These are phyloP conservation scores for Achlya hypogyna DNA, from an alignment of 352 stramenopile species.

Conservation along the genomic window DNA sequence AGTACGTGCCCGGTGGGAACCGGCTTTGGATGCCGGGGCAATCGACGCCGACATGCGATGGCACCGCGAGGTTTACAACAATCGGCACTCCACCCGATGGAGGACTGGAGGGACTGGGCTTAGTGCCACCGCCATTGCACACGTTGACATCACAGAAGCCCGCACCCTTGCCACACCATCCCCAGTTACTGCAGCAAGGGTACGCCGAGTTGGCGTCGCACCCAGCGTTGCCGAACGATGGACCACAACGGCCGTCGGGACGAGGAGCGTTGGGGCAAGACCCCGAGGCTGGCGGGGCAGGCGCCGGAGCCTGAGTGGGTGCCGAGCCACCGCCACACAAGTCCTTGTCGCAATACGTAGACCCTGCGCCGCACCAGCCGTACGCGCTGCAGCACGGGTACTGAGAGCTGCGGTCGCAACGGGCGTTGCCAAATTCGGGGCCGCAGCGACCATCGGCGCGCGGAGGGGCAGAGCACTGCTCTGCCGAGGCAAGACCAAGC, in stretches of 20 bases:
- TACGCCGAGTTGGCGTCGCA: background rate
- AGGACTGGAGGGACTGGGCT: background rate
- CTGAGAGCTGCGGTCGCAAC: background rate
- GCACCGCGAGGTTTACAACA: background rate
- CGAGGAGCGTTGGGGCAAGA: background rate
- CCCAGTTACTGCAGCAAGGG: background rate
- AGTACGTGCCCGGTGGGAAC: background rate
- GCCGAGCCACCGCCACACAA: background rate
- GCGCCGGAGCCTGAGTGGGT: background rate
- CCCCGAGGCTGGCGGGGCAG: background rate
- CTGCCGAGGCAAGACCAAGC: background rate
- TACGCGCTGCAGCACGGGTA: slow-evolving; percentile 3
- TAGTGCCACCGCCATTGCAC: background rate
- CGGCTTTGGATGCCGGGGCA: background rate
- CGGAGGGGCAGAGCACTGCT: background rate
- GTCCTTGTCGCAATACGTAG: background rate
- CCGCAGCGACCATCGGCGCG: background rate
- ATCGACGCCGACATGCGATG: background rate
- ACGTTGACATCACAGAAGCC: background rate
- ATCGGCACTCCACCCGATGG: background rate
- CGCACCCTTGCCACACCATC: background rate
- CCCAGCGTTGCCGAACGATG: background rate
- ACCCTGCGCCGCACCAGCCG: background rate
- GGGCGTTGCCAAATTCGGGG: background rate
- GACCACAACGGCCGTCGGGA: background rate